Conservation (phyloP, 306 rosid species). For the Ziziphus jujuba region DNA sequence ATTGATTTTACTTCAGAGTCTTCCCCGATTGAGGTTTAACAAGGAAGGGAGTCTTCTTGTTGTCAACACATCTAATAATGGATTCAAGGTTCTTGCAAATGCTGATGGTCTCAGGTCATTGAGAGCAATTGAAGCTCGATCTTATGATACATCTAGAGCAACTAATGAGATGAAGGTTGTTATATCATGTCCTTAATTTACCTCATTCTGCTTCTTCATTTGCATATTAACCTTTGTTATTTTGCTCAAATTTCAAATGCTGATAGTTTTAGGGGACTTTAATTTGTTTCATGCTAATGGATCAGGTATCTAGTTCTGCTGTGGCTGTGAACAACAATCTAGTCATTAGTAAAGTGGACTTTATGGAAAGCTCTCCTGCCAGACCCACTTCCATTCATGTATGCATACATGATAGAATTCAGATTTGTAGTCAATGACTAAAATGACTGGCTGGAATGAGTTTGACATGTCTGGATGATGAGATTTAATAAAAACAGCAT, state of each 20-base stretch:
- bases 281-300: not conserved
- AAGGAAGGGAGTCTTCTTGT: constrained; percentile 69
- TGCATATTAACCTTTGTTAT: not conserved
- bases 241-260: not conserved
- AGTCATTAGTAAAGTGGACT: constrained; percentile 61
- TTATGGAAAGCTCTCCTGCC: constrained; percentile 56
- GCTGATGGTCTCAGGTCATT: constrained; percentile 56
- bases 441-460: not conserved
- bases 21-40: constrained; percentile 65
- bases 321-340: constrained; percentile 42
- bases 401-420: constrained; percentile 12
- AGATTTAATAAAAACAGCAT: too few species aligned
- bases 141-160: constrained; percentile 58
- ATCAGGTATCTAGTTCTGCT: constrained; percentile 59
- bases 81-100: constrained; percentile 66
- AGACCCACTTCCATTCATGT: constrained; percentile 59
- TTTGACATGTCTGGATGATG: too few species aligned
- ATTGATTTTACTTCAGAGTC: constrained; percentile 36
- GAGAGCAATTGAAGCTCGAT: constrained; percentile 43
- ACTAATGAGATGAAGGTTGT: constrained; percentile 61
- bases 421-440: not conserved
- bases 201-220: constrained; percentile 11
- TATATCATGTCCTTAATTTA: constrained; percentile 2
- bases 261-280: not conserved
- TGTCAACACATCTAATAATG: constrained; percentile 53